These are phyloP conservation scores for Pyricularia sp. DNA, from an alignment of 2,329 filamentous ascomycete genomes.

Conservation along the genomic window DNA sequence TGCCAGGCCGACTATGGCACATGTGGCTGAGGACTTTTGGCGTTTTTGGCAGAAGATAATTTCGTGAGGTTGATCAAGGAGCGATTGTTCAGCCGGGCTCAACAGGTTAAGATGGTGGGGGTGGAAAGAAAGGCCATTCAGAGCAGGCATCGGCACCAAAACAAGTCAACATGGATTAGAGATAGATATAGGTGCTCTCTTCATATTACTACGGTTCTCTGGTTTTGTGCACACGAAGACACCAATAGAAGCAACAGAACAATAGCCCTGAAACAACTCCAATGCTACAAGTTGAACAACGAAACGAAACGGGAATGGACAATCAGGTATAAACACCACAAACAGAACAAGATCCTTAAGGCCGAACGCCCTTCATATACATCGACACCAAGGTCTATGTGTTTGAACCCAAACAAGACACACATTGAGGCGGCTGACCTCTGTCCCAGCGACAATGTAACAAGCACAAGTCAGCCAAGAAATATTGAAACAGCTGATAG, in stretches of 20 bases:
- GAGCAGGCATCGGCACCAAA: not conserved
- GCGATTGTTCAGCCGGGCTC: not conserved
- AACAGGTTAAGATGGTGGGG: not conserved
- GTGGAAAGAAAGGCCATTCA: not conserved
- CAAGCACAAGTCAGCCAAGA: not conserved
- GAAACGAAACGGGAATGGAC: not conserved
- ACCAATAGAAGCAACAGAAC: not conserved
- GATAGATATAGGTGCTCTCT: not conserved
- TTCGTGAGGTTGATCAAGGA: not conserved
- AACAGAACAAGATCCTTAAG: not conserved
- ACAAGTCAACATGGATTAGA: not conserved
- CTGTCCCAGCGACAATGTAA: not conserved
- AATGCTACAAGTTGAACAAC: not conserved
- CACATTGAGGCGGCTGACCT: not conserved
- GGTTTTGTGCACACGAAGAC: not conserved
- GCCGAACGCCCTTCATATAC: not conserved
- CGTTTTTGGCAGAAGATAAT: not conserved
- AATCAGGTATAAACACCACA: not conserved
- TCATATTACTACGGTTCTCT: not conserved
- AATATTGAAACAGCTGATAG: not conserved
- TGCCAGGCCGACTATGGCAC: slow-evolving; percentile 1
- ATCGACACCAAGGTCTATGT: not conserved
- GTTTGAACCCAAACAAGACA: not conserved
- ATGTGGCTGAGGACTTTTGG: not conserved
- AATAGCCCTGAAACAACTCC: not conserved